phyloP scores from a whole-genome alignment of 768 basidiomycete genomes.

The Porpolomopsis calyptriformis region DNA sequence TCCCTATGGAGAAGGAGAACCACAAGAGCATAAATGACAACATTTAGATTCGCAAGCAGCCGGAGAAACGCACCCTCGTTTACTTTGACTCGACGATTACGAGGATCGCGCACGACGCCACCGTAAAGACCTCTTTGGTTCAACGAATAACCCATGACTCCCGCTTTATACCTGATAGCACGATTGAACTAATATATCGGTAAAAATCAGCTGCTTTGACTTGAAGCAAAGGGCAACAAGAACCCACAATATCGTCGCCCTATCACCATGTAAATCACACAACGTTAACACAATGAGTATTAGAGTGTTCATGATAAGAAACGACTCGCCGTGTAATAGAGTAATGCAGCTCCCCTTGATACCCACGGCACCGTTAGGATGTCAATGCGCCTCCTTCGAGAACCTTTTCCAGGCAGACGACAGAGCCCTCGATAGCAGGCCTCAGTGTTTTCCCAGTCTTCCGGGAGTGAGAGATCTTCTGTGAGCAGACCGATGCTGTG shows the following conservation, averaged over 20 bases:
- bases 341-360: conserved; percentile 68
- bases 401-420: conserved; percentile 33
- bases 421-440: conserved; percentile 78
- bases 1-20: conserved; percentile 30
- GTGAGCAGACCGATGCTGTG: conserved; percentile 55
- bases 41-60: not conserved
- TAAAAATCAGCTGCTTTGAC: conserved; percentile 3
- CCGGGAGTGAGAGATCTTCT: conserved; percentile 68
- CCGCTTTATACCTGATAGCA: conserved; percentile 76
- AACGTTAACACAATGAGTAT: conserved; percentile 2
- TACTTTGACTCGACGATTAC: conserved; percentile 48
- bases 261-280: conserved; percentile 17
- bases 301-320: not conserved
- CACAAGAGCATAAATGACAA: not conserved
- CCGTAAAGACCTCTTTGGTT: conserved; percentile 79
- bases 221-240: not conserved
- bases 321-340: conserved; percentile 78
- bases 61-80: conserved; percentile 37
- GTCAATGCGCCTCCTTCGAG: conserved; percentile 67
- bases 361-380: conserved; percentile 75
- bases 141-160: conserved; percentile 68
- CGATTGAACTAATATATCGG: conserved; percentile 89
- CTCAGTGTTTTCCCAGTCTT: conserved; percentile 59
- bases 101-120: conserved; percentile 62
- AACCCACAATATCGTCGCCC: conserved; percentile 83